These are phyloP conservation scores for Metarhizium brunneum DNA, from an alignment of 2,329 filamentous ascomycete genomes.

Conservation along the genomic window DNA sequence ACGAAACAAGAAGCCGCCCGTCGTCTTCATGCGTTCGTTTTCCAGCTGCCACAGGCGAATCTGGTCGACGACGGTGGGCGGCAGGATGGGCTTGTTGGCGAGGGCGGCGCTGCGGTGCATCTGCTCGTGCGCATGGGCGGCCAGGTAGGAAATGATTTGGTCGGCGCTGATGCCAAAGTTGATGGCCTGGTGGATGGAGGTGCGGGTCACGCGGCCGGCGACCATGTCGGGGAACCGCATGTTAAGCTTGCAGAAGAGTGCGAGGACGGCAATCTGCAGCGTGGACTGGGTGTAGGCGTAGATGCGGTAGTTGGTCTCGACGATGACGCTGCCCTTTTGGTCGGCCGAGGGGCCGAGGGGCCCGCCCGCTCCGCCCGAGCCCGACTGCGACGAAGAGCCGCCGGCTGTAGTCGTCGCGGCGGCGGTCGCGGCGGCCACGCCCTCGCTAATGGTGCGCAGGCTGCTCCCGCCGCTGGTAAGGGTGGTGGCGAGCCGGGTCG, in stretches of 20 bases:
- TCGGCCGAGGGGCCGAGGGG: conserved; percentile 28
- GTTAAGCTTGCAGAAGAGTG: conserved; percentile 78
- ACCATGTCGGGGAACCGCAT: conserved; percentile 94
- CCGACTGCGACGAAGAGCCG: conserved; percentile 20
- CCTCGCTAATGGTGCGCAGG: conserved; percentile 60
- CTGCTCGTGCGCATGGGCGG: conserved; percentile 88
- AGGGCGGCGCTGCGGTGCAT: conserved; percentile 61
- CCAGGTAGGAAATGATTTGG: conserved; percentile 90
- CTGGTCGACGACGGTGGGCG: conserved; percentile 94
- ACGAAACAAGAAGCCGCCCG: conserved; percentile 76
- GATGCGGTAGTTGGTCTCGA: conserved; percentile 95
- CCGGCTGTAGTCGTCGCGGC: conserved; percentile 24
- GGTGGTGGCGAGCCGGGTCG: conserved; percentile 87
- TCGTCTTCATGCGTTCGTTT: conserved; percentile 85
- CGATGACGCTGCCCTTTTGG: conserved; percentile 75
- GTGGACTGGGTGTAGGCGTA: conserved; percentile 95
- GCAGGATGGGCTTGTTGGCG: conserved; percentile 62
- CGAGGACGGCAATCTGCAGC: conserved; percentile 87
- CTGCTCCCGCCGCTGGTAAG: conserved; percentile 75
- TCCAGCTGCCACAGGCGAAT: conserved; percentile 97
- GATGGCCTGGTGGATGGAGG: conserved; percentile 81
- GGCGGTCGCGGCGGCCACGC: conserved; percentile 57
- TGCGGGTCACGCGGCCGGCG: conserved; percentile 79
- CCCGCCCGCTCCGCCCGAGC: conserved; percentile 10
- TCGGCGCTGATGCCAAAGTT: conserved; percentile 85